phyloP scores from a whole-genome alignment of 2,329 filamentous ascomycete genomes.

The Monosporascus ibericus region DNA sequence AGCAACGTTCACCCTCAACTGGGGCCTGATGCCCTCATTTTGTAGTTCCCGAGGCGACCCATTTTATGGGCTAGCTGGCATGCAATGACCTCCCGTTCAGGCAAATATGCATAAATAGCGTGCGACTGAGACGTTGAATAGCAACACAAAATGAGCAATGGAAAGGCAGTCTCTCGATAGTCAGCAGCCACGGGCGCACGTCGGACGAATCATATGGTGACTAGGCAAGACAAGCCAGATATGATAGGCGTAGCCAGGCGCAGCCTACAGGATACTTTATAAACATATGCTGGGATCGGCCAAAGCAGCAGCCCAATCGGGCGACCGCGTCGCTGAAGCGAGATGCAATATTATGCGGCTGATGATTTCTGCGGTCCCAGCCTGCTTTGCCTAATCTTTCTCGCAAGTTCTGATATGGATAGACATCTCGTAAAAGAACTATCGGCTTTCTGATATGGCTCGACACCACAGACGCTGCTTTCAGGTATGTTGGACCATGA shows the following conservation, averaged over 20 bases:
- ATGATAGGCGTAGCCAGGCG: not conserved
- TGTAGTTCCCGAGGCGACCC: not conserved
- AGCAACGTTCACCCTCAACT: no score
- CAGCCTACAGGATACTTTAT: not conserved
- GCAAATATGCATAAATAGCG: not conserved
- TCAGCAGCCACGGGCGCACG: not conserved
- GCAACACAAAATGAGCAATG: not conserved
- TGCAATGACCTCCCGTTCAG: not conserved
- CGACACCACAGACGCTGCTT: not conserved
- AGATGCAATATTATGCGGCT: not conserved
- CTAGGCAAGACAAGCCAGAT: not conserved
- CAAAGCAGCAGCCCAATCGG: no score
- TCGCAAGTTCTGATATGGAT: no score
- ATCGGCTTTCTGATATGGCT: no score
- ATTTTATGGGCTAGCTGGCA: not conserved
- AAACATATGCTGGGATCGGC: no score
- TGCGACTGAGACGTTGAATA: not conserved
- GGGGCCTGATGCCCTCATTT: no score
- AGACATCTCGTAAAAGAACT: no score
- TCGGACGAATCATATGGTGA: no score
- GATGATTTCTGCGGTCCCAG: not conserved
- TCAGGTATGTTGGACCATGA: no score
- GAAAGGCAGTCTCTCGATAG: not conserved
- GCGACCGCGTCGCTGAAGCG: no score
- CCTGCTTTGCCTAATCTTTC: not conserved